Evolutionary conservation across 306 rosid species (phyloP).

Genomic region (Carpinus fangiana): DNA sequence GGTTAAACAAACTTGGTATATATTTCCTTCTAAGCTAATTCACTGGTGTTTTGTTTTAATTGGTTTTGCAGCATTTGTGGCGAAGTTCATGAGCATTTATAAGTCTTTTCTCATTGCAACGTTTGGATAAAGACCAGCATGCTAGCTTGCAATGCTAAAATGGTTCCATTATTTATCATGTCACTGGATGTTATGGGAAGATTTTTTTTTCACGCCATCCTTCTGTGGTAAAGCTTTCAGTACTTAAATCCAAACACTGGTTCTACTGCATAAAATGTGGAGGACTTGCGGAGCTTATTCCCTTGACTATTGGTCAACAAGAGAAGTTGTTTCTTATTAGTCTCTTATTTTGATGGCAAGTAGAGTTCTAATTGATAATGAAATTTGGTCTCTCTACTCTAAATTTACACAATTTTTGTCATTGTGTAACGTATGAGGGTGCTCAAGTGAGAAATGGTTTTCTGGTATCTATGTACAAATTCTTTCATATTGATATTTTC

Average conservation of each 20-base stretch:
- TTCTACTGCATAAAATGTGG: not conserved
- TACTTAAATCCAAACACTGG: not conserved
- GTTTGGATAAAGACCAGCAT: constrained; percentile 56
- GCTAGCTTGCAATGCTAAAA: constrained; percentile 3
- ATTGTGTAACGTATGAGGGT: too few species aligned
- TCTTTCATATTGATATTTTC: too few species aligned
- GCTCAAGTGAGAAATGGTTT: too few species aligned
- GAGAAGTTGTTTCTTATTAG: too few species aligned
- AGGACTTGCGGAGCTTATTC: not conserved
- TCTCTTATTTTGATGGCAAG: too few species aligned
- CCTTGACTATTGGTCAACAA: too few species aligned
- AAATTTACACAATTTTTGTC: too few species aligned
- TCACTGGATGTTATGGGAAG: not conserved
- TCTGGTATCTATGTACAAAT: too few species aligned
- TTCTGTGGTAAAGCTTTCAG: not conserved
- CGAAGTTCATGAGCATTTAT: constrained; percentile 91
- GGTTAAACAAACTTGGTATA: not conserved
- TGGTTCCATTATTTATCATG: not conserved
- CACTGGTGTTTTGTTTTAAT: constrained; percentile 1
- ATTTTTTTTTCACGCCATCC: not conserved
- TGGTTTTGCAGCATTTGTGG: constrained; percentile 76
- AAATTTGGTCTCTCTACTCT: too few species aligned
- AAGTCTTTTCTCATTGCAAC: constrained; percentile 81
- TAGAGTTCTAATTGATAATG: too few species aligned
- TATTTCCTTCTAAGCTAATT: not conserved